A percentile compares a stretch with the other conserved stretches of the same genome.
phyloP scores from a whole-genome alignment of 257 asterid species.

The Solanum sparsipilum region DNA sequence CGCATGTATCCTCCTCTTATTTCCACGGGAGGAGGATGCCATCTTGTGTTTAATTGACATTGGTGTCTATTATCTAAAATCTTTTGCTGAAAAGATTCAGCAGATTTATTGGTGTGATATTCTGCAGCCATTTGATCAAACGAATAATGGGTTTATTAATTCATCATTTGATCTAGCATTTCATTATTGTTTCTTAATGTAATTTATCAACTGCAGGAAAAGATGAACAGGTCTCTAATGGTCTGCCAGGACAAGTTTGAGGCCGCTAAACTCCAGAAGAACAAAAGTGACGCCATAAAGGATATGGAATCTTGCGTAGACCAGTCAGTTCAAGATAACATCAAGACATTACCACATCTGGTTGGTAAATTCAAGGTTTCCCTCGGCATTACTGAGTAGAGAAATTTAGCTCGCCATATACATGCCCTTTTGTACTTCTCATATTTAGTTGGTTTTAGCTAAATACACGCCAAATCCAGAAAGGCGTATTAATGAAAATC shows the following conservation, averaged over 20 bases:
- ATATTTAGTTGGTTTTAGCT: neutral
- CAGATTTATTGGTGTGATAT: neutral
- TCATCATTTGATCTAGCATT: neutral
- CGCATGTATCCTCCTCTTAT: neutral
- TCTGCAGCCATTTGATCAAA: neutral
- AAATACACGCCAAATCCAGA: neutral
- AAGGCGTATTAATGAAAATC: neutral
- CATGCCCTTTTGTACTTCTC: neutral
- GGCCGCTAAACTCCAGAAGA: slow-evolving; percentile 48
- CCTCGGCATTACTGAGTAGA: slow-evolving; percentile 17
- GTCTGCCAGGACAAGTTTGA: slow-evolving; percentile 92
- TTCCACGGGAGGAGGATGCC: neutral
- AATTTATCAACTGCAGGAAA: slow-evolving; percentile 35
- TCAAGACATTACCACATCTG: slow-evolving; percentile 58
- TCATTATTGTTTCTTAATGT: neutral
- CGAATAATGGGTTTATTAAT: neutral
- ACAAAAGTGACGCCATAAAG: slow-evolving; percentile 23
- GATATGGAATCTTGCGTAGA: slow-evolving; percentile 72
- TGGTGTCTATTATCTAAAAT: neutral
- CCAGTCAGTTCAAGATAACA: slow-evolving; percentile 45
- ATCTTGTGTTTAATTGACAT: neutral
- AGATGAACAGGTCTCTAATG: slow-evolving; percentile 50
- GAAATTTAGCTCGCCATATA: neutral
- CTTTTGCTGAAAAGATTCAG: neutral
- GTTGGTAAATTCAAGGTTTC: slow-evolving; percentile 54